Conservation (phyloP, 345 rosid species). For the Populus euphratica region DNA sequence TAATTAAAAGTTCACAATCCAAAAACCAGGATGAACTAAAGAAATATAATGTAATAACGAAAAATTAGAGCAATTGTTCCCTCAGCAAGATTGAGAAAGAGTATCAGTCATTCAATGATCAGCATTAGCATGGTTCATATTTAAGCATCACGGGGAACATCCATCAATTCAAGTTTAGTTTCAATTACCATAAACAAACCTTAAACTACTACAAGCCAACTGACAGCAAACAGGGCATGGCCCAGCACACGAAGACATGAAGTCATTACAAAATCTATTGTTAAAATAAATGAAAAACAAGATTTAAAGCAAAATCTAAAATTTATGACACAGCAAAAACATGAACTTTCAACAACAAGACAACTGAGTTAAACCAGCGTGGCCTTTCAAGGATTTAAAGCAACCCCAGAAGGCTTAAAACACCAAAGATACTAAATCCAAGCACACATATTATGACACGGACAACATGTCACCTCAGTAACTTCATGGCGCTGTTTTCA, state of each 20-base stretch:
- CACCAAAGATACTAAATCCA: not conserved
- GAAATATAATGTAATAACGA: not conserved
- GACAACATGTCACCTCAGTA: not conserved
- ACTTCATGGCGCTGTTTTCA: not conserved
- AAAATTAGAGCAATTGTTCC: constrained; percentile 10
- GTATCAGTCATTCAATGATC: constrained; percentile 33
- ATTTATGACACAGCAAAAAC: too few relatives aligned
- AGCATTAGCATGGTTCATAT: constrained; percentile 56
- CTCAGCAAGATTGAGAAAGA: constrained; percentile 29
- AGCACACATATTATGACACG: not conserved
- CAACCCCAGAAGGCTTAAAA: not conserved
- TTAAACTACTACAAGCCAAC: too few relatives aligned
- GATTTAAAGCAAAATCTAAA: too few relatives aligned
- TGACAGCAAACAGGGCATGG: too few relatives aligned
- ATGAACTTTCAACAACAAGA: too few relatives aligned
- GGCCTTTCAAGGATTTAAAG: not conserved
- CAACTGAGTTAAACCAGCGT: too few relatives aligned
- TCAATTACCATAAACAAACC: too few relatives aligned
- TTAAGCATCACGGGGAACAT: constrained; percentile 47
- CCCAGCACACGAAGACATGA: too few relatives aligned
- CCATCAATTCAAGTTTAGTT: too few relatives aligned
- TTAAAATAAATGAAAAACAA: too few relatives aligned
- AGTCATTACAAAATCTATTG: too few relatives aligned
- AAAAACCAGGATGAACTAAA: not conserved
- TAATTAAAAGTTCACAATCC: too few relatives aligned